Percentiles rank a stretch among this genome's conserved stretches.
Evolutionary conservation across 352 stramenopile species (phyloP).

Genomic region (Pythium insidiosum): DNA sequence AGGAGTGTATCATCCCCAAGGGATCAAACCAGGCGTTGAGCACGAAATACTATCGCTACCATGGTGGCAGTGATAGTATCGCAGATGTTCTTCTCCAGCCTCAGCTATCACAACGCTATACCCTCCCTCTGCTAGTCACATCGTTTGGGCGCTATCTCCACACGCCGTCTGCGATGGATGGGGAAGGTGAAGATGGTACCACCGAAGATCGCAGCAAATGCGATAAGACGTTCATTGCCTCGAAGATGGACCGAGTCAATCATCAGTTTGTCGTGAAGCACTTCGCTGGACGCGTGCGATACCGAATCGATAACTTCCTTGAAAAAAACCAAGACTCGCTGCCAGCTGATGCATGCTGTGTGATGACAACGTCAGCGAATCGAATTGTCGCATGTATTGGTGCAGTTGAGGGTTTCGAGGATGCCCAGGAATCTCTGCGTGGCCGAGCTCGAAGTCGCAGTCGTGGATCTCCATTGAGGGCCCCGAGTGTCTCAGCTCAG

Average conservation of each 20-base stretch:
- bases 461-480: slow-evolving; percentile 39
- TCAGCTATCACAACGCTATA: slow-evolving; percentile 36
- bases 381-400: slow-evolving; percentile 53
- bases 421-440: slow-evolving; percentile 9
- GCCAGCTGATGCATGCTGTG: slow-evolving; percentile 43
- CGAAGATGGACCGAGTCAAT: slow-evolving; percentile 79
- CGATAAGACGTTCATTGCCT: slow-evolving; percentile 58
- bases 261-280: slow-evolving; percentile 78
- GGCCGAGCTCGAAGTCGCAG: slow-evolving; percentile 8
- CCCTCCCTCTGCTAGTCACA: slow-evolving; percentile 44
- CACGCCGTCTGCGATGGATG: slow-evolving; percentile 1
- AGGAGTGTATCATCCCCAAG: slow-evolving; percentile 81
- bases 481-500: slow-evolving; percentile 82
- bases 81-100: slow-evolving; percentile 21
- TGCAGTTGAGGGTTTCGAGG: slow-evolving; percentile 40
- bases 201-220: slow-evolving; percentile 20
- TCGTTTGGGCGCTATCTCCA: slow-evolving; percentile 65
- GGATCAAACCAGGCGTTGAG: slow-evolving; percentile 71
- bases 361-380: slow-evolving; percentile 54
- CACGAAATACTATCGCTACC: slow-evolving; percentile 78
- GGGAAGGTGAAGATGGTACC: slow-evolving; percentile 25
- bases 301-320: slow-evolving; percentile 73
- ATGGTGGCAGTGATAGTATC: slow-evolving; percentile 26
- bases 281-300: slow-evolving; percentile 73
- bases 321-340: slow-evolving; percentile 85